Conservation (phyloP, 345 rosid genomes). For the Pistacia atlantica region DNA sequence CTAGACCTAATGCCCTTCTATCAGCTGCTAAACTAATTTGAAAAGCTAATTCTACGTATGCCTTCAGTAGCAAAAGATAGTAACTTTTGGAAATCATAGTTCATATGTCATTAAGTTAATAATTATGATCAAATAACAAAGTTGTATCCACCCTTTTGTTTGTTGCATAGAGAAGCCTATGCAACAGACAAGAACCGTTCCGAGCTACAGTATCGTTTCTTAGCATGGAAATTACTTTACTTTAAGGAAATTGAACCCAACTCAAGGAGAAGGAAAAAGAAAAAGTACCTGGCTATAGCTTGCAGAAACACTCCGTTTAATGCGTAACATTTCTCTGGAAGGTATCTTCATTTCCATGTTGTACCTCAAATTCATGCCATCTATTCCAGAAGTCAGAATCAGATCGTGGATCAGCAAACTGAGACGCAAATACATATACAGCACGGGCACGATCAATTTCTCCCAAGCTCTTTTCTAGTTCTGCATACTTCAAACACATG, state of each 20-base stretch:
- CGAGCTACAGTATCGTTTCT: background rate
- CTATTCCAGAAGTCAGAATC: constrained; percentile 87
- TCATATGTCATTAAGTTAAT: background rate
- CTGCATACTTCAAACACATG: constrained; percentile 90
- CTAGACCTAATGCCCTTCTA: constrained; percentile 1
- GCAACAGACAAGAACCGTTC: background rate
- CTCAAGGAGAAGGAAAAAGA: background rate
- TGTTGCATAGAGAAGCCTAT: background rate
- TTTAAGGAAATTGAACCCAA: background rate
- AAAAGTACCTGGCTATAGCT: constrained; percentile 82
- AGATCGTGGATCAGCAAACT: constrained; percentile 89
- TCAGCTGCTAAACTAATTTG: constrained; percentile 1
- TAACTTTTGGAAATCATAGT: background rate
- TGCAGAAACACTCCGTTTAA: constrained; percentile 89
- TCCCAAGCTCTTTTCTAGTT: constrained; percentile 89
- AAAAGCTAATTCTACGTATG: background rate
- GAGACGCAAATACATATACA: constrained; percentile 81
- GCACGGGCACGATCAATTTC: constrained; percentile 91
- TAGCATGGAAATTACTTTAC: background rate
- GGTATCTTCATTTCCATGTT: constrained; percentile 95
- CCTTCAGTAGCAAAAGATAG: background rate
- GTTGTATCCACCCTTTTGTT: background rate
- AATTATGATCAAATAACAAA: background rate
- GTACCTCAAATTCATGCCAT: constrained; percentile 96
- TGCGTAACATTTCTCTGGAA: constrained; percentile 92